Base-by-base conservation (phyloP, 345 rosid genomes). In the Camelina sativa region DNA sequence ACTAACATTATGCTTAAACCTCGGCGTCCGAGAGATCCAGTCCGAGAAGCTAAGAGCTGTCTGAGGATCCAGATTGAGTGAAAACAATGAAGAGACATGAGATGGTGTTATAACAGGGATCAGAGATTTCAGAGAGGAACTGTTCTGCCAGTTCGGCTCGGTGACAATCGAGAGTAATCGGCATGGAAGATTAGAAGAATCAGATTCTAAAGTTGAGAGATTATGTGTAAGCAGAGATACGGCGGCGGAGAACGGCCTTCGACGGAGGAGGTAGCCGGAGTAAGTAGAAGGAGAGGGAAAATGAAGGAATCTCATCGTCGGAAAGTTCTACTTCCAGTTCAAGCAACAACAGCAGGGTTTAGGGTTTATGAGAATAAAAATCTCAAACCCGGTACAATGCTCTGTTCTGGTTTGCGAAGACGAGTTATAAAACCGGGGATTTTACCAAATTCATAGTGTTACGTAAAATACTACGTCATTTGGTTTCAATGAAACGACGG, bases 51-150 rank as follows among this genome's bases (percentile, higher is more conserved):
- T 53, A 25, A 28, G 60, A 13, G 60, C 60, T 55, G 19, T 28
- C 38, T 55, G 38, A 55, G 16, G 60, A 28, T 55, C 60, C 17
- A 55, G 37, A 28, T 55, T 55, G 38, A 55, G 37, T 3, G 5
- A 55, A 53, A 55, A 28, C 37, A 55, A 11, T 7, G 37, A 55
- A 55, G 60, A 55, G 19, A 28, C 19, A 28, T 55, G 60, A 55
- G n/a, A 53, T 23, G 32, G 34, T 6, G 34, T 53, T 23, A 25
- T 23, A 54, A 8, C 7, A 23, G 58, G 58, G 35, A 25, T 7
- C 16, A 54, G n/a, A 23, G 16, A 23, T 2, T 54, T 6, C 25
- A 11, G 5, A 11, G 12, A 52, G 7, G 30, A 7, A 11, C 11
- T 47, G 52, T 47, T 47, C 15, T 11, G 58, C 16, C 58, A 54